phyloP scores from a whole-genome alignment of 345 rosid genomes.

The Hibiscus mutabilis region DNA sequence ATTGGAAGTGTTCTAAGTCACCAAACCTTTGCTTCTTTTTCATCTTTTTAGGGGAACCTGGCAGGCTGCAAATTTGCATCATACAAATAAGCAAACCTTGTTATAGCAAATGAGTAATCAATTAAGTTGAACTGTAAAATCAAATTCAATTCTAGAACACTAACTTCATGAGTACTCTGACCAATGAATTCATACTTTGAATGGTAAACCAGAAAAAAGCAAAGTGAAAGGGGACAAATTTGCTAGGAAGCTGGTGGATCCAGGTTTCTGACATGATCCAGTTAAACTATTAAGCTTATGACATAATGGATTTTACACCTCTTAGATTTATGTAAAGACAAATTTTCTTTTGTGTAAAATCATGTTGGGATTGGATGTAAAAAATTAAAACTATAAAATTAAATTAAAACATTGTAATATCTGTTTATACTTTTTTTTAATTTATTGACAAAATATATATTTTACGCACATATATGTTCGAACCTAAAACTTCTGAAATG shows the following conservation, averaged over 20 bases:
- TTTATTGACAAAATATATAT: too few species aligned
- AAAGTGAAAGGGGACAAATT: neutral
- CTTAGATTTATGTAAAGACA: slow-evolving; percentile 16
- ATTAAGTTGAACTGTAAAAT: neutral
- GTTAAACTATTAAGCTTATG: neutral
- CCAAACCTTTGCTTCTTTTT: neutral
- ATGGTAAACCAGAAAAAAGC: neutral
- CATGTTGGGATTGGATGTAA: neutral
- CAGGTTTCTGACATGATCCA: neutral
- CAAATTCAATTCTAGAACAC: neutral
- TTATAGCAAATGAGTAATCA: neutral
- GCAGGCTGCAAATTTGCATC: neutral
- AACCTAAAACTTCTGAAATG: too few species aligned
- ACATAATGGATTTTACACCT: neutral
- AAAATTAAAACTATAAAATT: too few species aligned
- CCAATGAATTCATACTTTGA: neutral
- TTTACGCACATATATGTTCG: too few species aligned
- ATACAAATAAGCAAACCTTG: neutral
- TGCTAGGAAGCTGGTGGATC: slow-evolving; percentile 18
- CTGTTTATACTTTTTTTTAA: too few species aligned
- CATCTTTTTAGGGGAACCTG: neutral
- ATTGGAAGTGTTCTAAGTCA: neutral
- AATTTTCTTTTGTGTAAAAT: slow-evolving; percentile 1
- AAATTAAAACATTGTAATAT: too few species aligned
- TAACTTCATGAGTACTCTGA: neutral